phyloP scores from a whole-genome alignment of 1,139 yeast genomes.

The Geotrichum phurueaensis region DNA sequence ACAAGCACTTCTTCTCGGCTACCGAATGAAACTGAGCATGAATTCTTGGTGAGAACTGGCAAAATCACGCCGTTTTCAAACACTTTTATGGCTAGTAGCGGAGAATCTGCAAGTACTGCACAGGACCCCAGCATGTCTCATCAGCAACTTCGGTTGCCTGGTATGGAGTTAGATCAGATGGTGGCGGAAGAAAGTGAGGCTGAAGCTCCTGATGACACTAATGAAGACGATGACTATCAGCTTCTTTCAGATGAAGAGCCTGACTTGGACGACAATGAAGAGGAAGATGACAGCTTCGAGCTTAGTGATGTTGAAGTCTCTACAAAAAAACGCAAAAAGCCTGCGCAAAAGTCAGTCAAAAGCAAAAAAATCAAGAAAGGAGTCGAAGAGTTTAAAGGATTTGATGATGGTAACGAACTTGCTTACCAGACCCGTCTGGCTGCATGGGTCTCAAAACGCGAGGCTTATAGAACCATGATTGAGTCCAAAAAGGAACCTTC shows the following conservation, averaged over 20 bases:
- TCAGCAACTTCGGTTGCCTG: conserved; percentile 43
- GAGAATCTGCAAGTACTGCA: not conserved
- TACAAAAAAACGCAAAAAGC: conserved; percentile 18
- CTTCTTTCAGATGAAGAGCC: conserved; percentile 18
- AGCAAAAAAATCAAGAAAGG: conserved; percentile 18
- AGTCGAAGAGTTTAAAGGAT: conserved; percentile 39
- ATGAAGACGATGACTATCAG: conserved; percentile 24
- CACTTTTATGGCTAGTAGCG: conserved; percentile 40
- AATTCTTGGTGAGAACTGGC: conserved; percentile 80
- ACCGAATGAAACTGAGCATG: conserved; percentile 71
- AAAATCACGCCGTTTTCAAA: conserved; percentile 91
- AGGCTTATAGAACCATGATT: conserved; percentile 26
- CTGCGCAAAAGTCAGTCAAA: conserved; percentile 20
- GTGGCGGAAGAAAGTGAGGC: conserved; percentile 22
- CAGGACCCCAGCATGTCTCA: conserved; percentile 33
- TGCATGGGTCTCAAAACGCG: conserved; percentile 48
- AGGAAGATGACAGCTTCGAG: conserved; percentile 29
- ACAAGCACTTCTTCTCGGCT: conserved; percentile 34
- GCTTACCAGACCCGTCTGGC: conserved; percentile 53
- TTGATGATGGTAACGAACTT: conserved; percentile 76
- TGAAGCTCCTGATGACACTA: conserved; percentile 13
- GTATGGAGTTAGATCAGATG: conserved; percentile 33
- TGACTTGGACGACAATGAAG: conserved; percentile 25
- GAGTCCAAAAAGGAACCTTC: conserved; percentile 10
- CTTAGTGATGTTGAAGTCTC: conserved; percentile 24